Evolutionary conservation across 805 yeast genomes (phyloP).

Genomic region (Lipomyces kockii): DNA sequence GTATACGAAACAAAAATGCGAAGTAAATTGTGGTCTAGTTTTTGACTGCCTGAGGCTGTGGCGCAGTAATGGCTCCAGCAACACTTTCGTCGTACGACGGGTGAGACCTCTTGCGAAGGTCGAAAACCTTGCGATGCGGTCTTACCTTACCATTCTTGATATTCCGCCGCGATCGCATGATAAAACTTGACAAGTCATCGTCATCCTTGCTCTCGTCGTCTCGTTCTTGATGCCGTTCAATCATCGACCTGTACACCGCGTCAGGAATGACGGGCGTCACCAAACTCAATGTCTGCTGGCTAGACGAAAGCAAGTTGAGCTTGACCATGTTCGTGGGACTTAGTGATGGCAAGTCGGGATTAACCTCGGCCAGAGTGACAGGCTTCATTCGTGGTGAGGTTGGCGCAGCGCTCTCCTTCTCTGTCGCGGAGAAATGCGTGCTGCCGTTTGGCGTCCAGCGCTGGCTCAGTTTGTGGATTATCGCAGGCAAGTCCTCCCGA

Average conservation of each 20-base stretch:
- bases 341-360: conserved; percentile 63
- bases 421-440: conserved; percentile 22
- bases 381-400: conserved; percentile 45
- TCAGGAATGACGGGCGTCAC: conserved; percentile 62
- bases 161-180: conserved; percentile 32
- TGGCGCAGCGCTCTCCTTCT: conserved; percentile 18
- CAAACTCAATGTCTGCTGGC: conserved; percentile 81
- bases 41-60: conserved; percentile 14
- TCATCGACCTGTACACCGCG: conserved; percentile 59
- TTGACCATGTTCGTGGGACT: conserved; percentile 70
- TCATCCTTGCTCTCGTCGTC: conserved; percentile 32
- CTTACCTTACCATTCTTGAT: conserved; percentile 28
- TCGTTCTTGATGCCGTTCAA: conserved; percentile 27
- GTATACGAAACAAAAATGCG: neutral
- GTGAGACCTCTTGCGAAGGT: conserved; percentile 21
- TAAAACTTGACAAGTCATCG: conserved; percentile 33
- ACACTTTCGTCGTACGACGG: neutral
- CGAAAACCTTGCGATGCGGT: conserved; percentile 28
- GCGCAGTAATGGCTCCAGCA: neutral
- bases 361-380: conserved; percentile 55
- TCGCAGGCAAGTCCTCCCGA: conserved; percentile 81
- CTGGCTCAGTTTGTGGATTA: conserved; percentile 74
- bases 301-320: conserved; percentile 67
- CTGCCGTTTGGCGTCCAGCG: conserved; percentile 57
- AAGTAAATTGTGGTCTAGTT: neutral